Evolutionary conservation across 2,329 filamentous ascomycete genomes (phyloP), one percentile per base, ranked within the genome.

Genomic region (Ophiostoma tasmaniense): DNA sequence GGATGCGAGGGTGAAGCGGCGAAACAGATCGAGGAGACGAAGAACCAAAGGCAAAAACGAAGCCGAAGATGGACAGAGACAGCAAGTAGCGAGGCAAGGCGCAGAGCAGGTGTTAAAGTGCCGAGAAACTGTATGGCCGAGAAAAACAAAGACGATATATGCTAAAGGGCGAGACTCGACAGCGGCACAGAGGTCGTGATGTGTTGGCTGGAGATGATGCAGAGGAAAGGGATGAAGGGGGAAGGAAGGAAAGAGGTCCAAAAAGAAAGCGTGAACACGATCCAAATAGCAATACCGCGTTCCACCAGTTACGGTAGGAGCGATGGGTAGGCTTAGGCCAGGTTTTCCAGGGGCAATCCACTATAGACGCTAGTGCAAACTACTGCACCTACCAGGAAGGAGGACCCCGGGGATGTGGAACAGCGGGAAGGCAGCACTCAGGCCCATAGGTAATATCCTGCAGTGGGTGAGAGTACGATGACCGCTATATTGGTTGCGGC

Each of bases 401-500:
- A 61, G 55, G 55, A 30, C 25, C 55, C 13, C 5, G 55, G 25
- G 55, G 25, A 55, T 25, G 3, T 30, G 55, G 25, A 30, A 30
- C 8, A 61, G 55, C 55, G 55, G 55, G 25, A 61, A 69, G 28
- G 66, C 25, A 61, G 62, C 55, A 33, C 55, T 20, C 25, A 59
- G n/a, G n/a, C n/a, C n/a, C n/a, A n/a, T n/a, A n/a, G n/a, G n/a
- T n/a, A n/a, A n/a, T n/a, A n/a, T n/a, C n/a, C n/a, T n/a, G n/a
- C n/a, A n/a, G n/a, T n/a, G n/a, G n/a, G n/a, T n/a, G n/a, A n/a
- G n/a, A n/a, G n/a, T n/a, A n/a, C n/a, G n/a, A n/a, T n/a, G n/a
- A n/a, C n/a, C n/a, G n/a, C n/a, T n/a, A n/a, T n/a, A 20, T 45
- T n/a, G 42, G 6, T 20, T 45, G 3, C 42, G 3, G 20, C 7